These are phyloP conservation scores for Diutina scorzettiae DNA, from an alignment of 1,139 yeast species.

Conservation along the genomic window DNA sequence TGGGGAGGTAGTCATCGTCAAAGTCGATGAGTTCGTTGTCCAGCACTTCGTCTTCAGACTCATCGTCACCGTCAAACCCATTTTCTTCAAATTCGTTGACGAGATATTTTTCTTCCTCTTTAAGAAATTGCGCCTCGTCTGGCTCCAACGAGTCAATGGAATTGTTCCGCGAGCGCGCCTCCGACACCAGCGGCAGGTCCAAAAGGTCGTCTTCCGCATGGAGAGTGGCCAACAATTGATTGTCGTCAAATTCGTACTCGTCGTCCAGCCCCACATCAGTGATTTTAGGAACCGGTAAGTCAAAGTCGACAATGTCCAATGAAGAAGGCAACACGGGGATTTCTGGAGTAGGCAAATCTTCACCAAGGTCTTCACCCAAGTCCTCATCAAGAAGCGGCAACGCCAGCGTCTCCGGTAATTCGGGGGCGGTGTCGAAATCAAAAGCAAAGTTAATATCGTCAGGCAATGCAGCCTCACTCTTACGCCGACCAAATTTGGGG, in stretches of 20 bases:
- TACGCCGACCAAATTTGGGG: slow-evolving; percentile 15
- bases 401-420: background rate
- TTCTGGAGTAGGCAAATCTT: slow-evolving; percentile 4
- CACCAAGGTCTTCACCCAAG: slow-evolving; percentile 38
- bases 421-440: slow-evolving; percentile 28
- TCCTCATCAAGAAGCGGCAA: slow-evolving; percentile 37
- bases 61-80: slow-evolving; percentile 32
- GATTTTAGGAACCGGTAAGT: slow-evolving; percentile 37
- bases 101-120: slow-evolving; percentile 34
- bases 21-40: slow-evolving; percentile 20
- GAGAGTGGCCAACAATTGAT: slow-evolving; percentile 54
- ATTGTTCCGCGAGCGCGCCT: background rate
- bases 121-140: slow-evolving; percentile 37
- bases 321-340: background rate
- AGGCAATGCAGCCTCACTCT: slow-evolving; percentile 30
- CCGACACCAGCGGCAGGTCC: slow-evolving; percentile 14
- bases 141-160: slow-evolving; percentile 20
- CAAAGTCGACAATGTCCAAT: slow-evolving; percentile 11
- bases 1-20: slow-evolving; percentile 13
- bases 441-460: slow-evolving; percentile 46
- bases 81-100: slow-evolving; percentile 38
- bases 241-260: slow-evolving; percentile 61
- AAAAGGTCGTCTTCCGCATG: slow-evolving; percentile 52
- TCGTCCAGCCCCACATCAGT: slow-evolving; percentile 48
- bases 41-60: slow-evolving; percentile 17